A percentile compares a stretch with the other conserved stretches of the same genome.
phyloP scores from a whole-genome alignment of 2,329 filamentous ascomycete species.

The Colletotrichum echinochloae region DNA sequence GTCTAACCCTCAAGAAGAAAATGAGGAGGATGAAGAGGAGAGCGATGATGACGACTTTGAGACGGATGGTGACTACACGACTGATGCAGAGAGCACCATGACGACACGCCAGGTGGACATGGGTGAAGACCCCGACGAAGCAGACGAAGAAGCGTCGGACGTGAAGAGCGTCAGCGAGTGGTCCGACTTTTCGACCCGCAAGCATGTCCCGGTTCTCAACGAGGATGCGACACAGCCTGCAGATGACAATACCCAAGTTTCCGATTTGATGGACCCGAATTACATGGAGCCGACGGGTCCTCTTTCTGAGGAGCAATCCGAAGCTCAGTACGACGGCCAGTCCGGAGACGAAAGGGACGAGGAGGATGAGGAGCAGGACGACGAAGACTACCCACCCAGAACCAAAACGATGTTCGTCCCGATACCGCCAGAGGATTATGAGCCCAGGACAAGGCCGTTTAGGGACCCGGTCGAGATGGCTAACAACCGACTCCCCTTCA shows the following conservation, averaged over 20 bases:
- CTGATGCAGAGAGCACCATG: slow-evolving; percentile 84
- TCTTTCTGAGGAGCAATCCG: slow-evolving; percentile 47
- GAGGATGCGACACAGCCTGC: slow-evolving; percentile 49
- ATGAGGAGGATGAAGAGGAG: slow-evolving; percentile 55
- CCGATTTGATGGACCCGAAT: slow-evolving; percentile 55
- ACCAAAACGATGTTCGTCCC: slow-evolving; percentile 79
- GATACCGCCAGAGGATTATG: slow-evolving; percentile 86
- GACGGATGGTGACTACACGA: slow-evolving; percentile 82
- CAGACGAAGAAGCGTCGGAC: slow-evolving; percentile 64
- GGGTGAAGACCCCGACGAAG: slow-evolving; percentile 59
- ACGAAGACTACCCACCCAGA: slow-evolving; percentile 59
- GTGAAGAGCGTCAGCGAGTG: slow-evolving; percentile 80
- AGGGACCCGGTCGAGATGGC: slow-evolving; percentile 83
- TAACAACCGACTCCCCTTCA: slow-evolving; percentile 94
- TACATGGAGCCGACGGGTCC: slow-evolving; percentile 47
- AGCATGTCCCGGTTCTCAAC: slow-evolving; percentile 70
- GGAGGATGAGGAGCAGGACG: slow-evolving; percentile 49
- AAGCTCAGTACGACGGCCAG: slow-evolving; percentile 38
- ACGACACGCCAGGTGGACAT: slow-evolving; percentile 76
- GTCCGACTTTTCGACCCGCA: slow-evolving; percentile 86
- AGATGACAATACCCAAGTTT: slow-evolving; percentile 53
- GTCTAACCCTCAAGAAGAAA: slow-evolving; percentile 47
- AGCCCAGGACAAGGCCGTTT: slow-evolving; percentile 82
- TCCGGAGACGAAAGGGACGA: slow-evolving; percentile 44
- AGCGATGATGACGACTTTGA: slow-evolving; percentile 75